Base-by-base conservation (phyloP, 495 filamentous ascomycete species). In the Penicillium angulare region DNA sequence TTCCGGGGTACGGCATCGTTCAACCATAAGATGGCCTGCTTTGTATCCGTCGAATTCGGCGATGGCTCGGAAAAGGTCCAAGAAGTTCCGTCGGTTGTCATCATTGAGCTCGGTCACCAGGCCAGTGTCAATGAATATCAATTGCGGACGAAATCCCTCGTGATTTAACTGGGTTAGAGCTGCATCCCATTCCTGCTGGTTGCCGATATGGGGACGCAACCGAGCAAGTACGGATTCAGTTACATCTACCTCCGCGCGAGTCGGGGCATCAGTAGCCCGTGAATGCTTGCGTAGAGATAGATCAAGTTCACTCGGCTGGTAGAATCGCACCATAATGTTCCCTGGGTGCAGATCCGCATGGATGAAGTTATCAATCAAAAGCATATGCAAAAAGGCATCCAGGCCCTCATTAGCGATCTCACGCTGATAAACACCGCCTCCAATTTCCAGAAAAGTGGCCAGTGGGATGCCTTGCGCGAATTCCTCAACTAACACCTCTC, bases 261-360 rank as follows among this genome's bases (percentile, higher is more conserved):
- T 76, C 10, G 85, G 79, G 3, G 74, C 72, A n/a, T 80, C 70
- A 0, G 77, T 72, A 47, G 77, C 71, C 24, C 76, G 73, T 54
- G 68, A 71, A 57, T 76, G 66, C 43, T 78, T 77, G 59, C 76
- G 73, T 31, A 80, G 75, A 16, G 80, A 77, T 8, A 91, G 72
- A 51, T 80, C 75, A 4, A 95, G 79, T 47, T 84, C 77, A 26
- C 83, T 83, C 0, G 90, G 85, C 60, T 93, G 82, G 72, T 97
- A 96, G 71, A 99, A 99, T 50, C 95, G 90, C 39, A 99, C 95
- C 92, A 99, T 97, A 73, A 99, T 97, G 65, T 99, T 99, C 7
- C 95, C 95, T 0, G 95, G 95, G 59, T 99, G 95, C 8, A 99
- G 75, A 68, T 99, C 95, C n/a, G 95, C 93, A 59, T 99, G 95